Base-by-base conservation (phyloP, 345 rosid species). In the Iberis pinnata region DNA sequence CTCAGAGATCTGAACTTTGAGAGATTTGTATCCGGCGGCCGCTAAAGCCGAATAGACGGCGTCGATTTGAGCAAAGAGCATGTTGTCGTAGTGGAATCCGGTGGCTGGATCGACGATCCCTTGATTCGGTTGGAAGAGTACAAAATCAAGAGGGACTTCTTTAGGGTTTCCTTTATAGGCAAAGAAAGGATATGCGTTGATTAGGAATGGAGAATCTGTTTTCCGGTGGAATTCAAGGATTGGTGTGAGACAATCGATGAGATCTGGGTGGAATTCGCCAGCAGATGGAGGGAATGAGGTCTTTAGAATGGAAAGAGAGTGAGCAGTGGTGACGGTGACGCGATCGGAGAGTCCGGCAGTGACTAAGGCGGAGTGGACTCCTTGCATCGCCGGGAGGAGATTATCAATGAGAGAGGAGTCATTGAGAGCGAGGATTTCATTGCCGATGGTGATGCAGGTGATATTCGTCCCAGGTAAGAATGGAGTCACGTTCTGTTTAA, bases 101-200 rank as follows among this genome's bases (percentile, higher is more conserved):
- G 94, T 73, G 10, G 50, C 53, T 3, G 94, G 84, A 57, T 93
- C 99, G 5, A 75, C 66, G 7, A 82, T 13, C 6, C 95, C 95
- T 24, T 80, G 82, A 47, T 75, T 81, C 2, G 87, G 67, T 46
- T 88, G 88, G 44, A 92, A 92, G 18, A 88, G 75, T 15, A 80
- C 99, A 43, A 77, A 93, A 19, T 93, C 89, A 6, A 93, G 56
- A 8, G 85, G 55, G 10, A 93, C 70, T 56, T 83, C 83, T 51
- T 80, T 82, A 0, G 99, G 94, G 57, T 44, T 82, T 1, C 38
- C 94, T 69, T 88, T 93, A 78, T 83, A 93, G 2, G 99, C 99
- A 32, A 93, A 88, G 72, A 75, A 93, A 5, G 99, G 99, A 56
- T 93, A 93, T 0, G 95, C 95, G 33, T 93, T 93, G 65, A 93